phyloP scores from a whole-genome alignment of 1,284 basidiomycete species.

The Melampsora larici-populina region DNA sequence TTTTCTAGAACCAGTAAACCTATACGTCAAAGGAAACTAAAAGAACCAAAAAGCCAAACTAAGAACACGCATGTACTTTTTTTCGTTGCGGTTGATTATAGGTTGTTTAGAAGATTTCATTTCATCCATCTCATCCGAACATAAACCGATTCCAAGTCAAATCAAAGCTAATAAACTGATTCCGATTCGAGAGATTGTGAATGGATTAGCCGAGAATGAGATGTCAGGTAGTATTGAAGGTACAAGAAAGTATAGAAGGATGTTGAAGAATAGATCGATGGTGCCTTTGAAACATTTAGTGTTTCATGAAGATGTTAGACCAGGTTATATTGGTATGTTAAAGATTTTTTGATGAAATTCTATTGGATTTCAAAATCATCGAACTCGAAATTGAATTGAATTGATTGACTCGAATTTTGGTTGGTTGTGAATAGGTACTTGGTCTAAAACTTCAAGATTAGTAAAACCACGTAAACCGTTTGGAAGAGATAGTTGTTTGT shows the following conservation, averaged over 20 bases:
- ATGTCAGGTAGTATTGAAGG: conserved; percentile 24
- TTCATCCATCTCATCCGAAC: conserved; percentile 4
- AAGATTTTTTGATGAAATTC: too few relatives aligned
- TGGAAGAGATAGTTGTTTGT: conserved; percentile 64
- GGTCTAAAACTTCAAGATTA: conserved; percentile 68
- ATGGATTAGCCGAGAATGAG: conserved; percentile 34
- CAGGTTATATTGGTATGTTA: conserved; percentile 26
- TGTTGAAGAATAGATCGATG: conserved; percentile 20
- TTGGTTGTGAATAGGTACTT: conserved; percentile 59
- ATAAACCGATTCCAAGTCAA: background rate
- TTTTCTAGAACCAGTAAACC: too few relatives aligned
- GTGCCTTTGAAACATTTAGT: conserved; percentile 23
- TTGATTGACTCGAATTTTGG: too few relatives aligned
- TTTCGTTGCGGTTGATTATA: background rate
- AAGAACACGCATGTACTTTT: too few relatives aligned
- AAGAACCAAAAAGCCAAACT: too few relatives aligned
- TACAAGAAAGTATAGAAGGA: conserved; percentile 30
- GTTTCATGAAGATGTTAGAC: conserved; percentile 42
- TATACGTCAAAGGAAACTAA: too few relatives aligned
- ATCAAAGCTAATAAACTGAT: conserved; percentile 13
- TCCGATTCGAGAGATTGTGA: conserved; percentile 25
- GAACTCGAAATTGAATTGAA: too few relatives aligned
- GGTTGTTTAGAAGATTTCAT: conserved; percentile 27
- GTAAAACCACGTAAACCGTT: conserved; percentile 74
- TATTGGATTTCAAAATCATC: too few relatives aligned